These are phyloP conservation scores for Hibiscus mutabilis DNA, from an alignment of 345 rosid species.

Conservation along the genomic window DNA sequence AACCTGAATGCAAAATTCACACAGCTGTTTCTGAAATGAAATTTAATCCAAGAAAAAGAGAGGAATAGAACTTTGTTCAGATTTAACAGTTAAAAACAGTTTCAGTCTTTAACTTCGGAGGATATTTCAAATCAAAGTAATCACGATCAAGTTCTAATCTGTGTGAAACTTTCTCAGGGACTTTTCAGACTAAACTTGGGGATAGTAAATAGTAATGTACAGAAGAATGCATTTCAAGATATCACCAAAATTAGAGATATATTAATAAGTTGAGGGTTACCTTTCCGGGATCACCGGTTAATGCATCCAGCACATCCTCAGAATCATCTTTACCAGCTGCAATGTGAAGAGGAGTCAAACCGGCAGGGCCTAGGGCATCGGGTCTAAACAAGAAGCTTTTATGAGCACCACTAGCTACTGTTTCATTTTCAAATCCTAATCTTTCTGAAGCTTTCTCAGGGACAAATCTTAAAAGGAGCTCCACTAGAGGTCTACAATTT, in stretches of 20 bases:
- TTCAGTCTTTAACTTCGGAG: no score
- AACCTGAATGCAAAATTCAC: slow-evolving; percentile 37
- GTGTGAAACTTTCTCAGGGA: no score
- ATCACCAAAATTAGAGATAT: no score
- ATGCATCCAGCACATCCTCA: slow-evolving; percentile 76
- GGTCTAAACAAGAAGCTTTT: slow-evolving; percentile 53
- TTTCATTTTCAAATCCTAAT: no score
- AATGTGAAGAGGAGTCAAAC: slow-evolving; percentile 97
- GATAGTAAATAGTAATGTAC: no score
- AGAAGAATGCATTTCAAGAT: no score
- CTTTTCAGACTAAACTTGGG: no score
- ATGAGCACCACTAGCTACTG: no score
- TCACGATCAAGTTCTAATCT: no score
- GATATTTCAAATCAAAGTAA: no score
- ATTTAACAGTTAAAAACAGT: neutral
- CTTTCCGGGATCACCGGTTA: slow-evolving; percentile 84
- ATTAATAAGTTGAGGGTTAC: slow-evolving; percentile 20
- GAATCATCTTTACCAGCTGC: slow-evolving; percentile 99
- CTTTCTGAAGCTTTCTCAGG: no score
- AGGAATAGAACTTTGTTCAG: neutral
- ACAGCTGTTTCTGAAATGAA: neutral
- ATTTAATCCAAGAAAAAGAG: neutral
- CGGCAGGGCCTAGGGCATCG: slow-evolving; percentile 73
- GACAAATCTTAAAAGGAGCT: no score
- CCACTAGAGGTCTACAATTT: slow-evolving; percentile 30